Base-by-base conservation (phyloP, 106 monocot genomes). In the Ottelia alismoides region DNA sequence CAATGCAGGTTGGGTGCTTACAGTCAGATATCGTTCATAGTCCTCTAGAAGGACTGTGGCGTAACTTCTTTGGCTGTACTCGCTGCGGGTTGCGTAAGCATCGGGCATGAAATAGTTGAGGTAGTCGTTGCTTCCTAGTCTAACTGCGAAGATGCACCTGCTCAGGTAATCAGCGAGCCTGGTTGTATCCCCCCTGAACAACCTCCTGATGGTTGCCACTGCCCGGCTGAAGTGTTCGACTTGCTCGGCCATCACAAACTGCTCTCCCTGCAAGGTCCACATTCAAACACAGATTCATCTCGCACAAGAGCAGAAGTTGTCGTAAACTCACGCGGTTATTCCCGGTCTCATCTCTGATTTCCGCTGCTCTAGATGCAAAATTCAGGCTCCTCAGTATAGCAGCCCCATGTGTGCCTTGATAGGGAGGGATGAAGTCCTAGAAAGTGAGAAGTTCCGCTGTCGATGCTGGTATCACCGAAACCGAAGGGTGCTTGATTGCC, bases 341-440 rank as follows among this genome's bases (percentile, higher is more conserved):
- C 47, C 90, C 90, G 0, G 80, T 90, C 52, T 90, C 90, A 18
- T 58, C 47, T 63, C 84, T 57, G 51, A 90, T 77, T 3, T 84
- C 90, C 25, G 80, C 60, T 25, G 90, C 90, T 21, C 89, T 84
- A 0, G 90, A 90, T 3, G 90, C 90, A 25, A 46, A 90, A 53
- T 90, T 90, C 40, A 81, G 25, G 18, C 90, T 84, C 52, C 74
- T 56, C 18, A 72, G 29, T 1, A 73, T 60, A 7, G 50, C 55
- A 0, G 22, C 11, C 20, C 69, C 55, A 51, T 25, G 53, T 7
- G 75, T 70, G 9, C n/a, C 29, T 0, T 75, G 75, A n/a, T 86
- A 74, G 1, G 92, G 47, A 7, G 85, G 85, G 63, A 92, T 68
- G 61, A 61, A 74, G 52, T 55, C 25, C 25, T 62, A 49, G 44